Base-by-base conservation (phyloP, 306 rosid species). In the Astragalus glycyphyllos region DNA sequence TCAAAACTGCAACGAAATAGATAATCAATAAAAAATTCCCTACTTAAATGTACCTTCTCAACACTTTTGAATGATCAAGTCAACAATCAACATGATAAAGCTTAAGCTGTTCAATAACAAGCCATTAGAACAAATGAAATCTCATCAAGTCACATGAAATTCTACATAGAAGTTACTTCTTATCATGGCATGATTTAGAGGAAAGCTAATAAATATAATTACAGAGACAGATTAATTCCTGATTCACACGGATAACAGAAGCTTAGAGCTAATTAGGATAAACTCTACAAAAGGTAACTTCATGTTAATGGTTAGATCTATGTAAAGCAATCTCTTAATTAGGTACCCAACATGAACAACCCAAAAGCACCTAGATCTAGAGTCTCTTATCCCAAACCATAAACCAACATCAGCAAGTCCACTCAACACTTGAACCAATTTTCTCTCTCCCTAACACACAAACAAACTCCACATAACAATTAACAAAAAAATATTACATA, bases 1-100 rank as follows among this genome's bases (percentile, higher is more conserved):
- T 83, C 75, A 48, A 57, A 80, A 58, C 97, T 95, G 89, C 88
- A 83, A 54, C 42, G 47, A 20, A 47, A 79, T 29, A 35, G 5
- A 65, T 3, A 20, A 20, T 66, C 68, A 65, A 58, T 58, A 68
- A 51, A 65, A 35, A 11, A 64, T 31, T 34, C 37, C 16, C 13
- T 10, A 48, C 31, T 68, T 58, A 74, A 54, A 45, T 65, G 56
- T 48, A 70, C 26, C 13, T 34, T 38, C 9, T 37, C 50, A 71
- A 35, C 38, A 41, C 54, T 44, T 8, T 50, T 45, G 56, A 20
- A 59, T 23, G 54, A 73, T 45, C 49, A 62, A 58, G 65, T 46
- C 49, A 66, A 51, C 60, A 57, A 71, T 35, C 44, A 48, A 54
- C 35, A 15, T 4, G 38, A 54, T 29, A 48, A 54, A 70, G 65